phyloP scores from a whole-genome alignment of 805 yeast species.

The Candida ficus region DNA sequence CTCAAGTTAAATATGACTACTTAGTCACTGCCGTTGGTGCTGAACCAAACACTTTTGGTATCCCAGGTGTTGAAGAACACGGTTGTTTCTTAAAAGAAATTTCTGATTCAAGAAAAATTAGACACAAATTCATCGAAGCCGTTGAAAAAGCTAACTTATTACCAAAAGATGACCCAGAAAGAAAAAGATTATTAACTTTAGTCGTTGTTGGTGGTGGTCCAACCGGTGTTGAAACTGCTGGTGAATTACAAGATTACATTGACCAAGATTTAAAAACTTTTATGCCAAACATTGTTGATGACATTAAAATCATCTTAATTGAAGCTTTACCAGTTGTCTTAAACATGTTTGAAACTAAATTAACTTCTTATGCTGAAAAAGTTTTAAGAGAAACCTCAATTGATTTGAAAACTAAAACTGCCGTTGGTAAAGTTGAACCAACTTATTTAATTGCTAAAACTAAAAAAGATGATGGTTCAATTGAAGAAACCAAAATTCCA shows the following conservation, averaged over 20 bases:
- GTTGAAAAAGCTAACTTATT: constrained; percentile 84
- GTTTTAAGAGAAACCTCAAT: constrained; percentile 66
- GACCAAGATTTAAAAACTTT: constrained; percentile 85
- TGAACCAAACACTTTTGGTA: constrained; percentile 89
- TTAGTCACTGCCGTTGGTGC: constrained; percentile 94
- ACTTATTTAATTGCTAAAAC: constrained; percentile 64
- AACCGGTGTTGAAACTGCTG: constrained; percentile 97
- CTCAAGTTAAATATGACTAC: constrained; percentile 64
- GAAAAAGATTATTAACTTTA: constrained; percentile 78
- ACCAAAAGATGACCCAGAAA: constrained; percentile 66
- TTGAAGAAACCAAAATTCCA: constrained; percentile 58
- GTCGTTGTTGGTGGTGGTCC: constrained; percentile 99
- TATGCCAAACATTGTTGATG: constrained; percentile 82
- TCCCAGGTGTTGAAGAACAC: constrained; percentile 87
- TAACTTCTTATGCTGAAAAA: constrained; percentile 74
- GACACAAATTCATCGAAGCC: constrained; percentile 77
- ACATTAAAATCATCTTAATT: constrained; percentile 76
- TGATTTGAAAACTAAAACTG: constrained; percentile 73
- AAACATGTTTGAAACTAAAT: constrained; percentile 62
- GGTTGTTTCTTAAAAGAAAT: constrained; percentile 89
- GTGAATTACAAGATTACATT: constrained; percentile 90
- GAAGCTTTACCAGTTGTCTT: constrained; percentile 91
- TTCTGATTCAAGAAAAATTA: constrained; percentile 78
- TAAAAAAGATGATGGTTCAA: constrained; percentile 61
- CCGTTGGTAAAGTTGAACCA: constrained; percentile 80